These are phyloP conservation scores for Erigeron canadensis DNA, from an alignment of 129 eudicot genomes.

Conservation along the genomic window DNA sequence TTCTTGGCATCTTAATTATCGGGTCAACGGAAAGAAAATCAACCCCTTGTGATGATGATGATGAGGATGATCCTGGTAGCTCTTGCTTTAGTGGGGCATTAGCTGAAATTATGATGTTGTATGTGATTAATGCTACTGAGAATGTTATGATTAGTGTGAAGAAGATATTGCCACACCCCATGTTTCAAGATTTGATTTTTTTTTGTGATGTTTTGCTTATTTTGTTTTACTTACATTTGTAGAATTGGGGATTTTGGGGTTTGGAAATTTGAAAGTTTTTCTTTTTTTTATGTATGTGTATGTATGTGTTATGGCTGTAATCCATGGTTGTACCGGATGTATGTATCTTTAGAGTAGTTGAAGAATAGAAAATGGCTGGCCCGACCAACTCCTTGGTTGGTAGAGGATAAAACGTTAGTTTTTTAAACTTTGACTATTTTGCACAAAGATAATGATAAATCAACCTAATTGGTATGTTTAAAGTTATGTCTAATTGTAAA, in stretches of 20 bases:
- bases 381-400: constrained; percentile 5
- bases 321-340: constrained; percentile 1
- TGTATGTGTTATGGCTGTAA: constrained; percentile 21
- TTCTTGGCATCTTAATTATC: constrained; percentile 63
- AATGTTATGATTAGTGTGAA: constrained; percentile 55
- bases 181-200: constrained; percentile 21
- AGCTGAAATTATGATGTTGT: constrained; percentile 81
- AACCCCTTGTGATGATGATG: constrained; percentile 14
- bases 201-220: background rate
- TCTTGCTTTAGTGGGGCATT: constrained; percentile 76
- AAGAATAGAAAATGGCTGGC: constrained; percentile 36
- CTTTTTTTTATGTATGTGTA: no score
- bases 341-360: constrained; percentile 36
- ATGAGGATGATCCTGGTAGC: constrained; percentile 56
- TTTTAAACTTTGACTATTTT: background rate
- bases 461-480: no score
- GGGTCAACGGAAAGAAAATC: constrained; percentile 52
- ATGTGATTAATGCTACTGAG: constrained; percentile 82
- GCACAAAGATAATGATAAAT: no score
- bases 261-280: constrained; percentile 9
- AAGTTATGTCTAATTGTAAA: no score
- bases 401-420: background rate
- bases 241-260: constrained; percentile 15
- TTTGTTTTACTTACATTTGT: constrained; percentile 12
- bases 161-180: constrained; percentile 80